Evolutionary conservation across 352 stramenopile genomes (phyloP), one percentile per base, ranked within the genome.

Genomic region (Phytophthora pinifolia): DNA sequence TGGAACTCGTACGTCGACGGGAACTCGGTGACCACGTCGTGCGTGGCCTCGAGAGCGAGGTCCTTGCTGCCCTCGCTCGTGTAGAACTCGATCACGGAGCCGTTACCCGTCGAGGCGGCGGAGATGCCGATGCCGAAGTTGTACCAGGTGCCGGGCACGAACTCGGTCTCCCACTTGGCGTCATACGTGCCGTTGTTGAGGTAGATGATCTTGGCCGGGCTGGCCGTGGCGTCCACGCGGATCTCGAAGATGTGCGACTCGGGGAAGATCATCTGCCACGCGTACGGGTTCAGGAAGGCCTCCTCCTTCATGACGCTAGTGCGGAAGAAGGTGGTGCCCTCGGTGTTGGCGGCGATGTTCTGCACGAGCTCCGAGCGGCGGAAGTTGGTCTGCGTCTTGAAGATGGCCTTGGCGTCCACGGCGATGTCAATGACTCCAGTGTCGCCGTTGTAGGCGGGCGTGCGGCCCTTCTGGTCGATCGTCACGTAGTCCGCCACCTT

Each of bases 301-400:
- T 67, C 58, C 33, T 72, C 54, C 55, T 82, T 79, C 64, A 73
- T 75, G 35, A 87, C 56, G 32, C 72, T 85, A 35, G 65, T 49
- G 43, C 76, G 76, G 67, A 87, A 87, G 61, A 83, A 83, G 31
- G 70, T 81, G 37, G 59, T 77, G 17, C 65, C 62, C 10, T 50
- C 38, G 3, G 18, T 27, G 46, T 75, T 74, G 36, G 50, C 57
- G 0, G 58, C 64, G 14, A 87, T 42, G 57, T 73, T 77, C 62
- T 85, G 76, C 52, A 85, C 65, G 13, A 87, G 65, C 48, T 87
- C 76, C 7, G 76, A 83, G 58, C 76, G 76, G 41, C 76, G 72
- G 54, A 83, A 80, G 61, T 77, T 82, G 35, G 25, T 58, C 50
- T 83, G 65, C 17, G 45, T 53, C 15, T 72, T 68, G 62, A 82